Base-by-base conservation (phyloP, 805 yeast species). In the Saccharomycopsis sp. region DNA sequence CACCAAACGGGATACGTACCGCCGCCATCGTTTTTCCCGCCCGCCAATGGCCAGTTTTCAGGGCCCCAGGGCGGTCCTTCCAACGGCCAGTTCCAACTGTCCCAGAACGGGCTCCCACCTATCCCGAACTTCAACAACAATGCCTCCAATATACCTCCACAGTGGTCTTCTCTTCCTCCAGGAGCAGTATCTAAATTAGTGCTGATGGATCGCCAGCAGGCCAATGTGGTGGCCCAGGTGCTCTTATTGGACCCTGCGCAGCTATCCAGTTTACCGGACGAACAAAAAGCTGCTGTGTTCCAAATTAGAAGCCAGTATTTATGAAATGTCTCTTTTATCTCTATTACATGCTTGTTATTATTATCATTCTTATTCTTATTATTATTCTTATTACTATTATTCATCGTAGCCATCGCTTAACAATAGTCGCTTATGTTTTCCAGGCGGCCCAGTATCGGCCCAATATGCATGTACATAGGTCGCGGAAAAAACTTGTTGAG, bases 201-300 rank as follows among this genome's bases (percentile, higher is more conserved):
- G 14, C 35, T 12, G 19, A 19, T 60, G 52, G 61, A 60, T 15
- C 41, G 54, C 44, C 49, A 47, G 23, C 61, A 60, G 20, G 63
- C 63, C 2, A 52, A 57, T 47, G 55, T 51, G 12, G 52, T 60
- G 42, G 63, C 56, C 2, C 58, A 60, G 19, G 58, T 60, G 14
- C 44, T 60, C 19, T 38, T 54, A 3, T 42, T 60, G 25, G 22
- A 54, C 8, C 49, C 52, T 7, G 55, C 38, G 1, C 63, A 58
- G 29, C 7, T 60, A 8, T 17, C 19, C 15, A 44, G 29, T 19
- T 53, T 60, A 35, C 63, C 61, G 3, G 34, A n/a, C 3, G 61
- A 57, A 12, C 61, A 60, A 47, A 53, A 56, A 47, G 47, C 47
- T 9, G 61, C 61, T 7, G 55, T 60, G 34, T 24, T 38, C 5